Conservation (phyloP, 129 eudicot genomes). For the Artemisia argyi region DNA sequence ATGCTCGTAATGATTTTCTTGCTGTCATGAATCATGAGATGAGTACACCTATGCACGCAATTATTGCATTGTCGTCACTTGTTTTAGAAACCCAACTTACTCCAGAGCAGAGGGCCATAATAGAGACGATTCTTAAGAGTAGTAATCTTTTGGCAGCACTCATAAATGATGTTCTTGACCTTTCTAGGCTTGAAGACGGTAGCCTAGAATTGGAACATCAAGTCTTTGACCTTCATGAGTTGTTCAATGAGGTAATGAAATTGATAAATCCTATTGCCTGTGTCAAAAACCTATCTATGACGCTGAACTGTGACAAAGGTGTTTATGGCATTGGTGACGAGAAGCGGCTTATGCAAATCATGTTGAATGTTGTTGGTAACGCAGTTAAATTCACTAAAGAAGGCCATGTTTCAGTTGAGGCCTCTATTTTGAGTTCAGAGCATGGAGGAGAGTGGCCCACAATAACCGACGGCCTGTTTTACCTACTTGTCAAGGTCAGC, state of each 20-base stretch:
- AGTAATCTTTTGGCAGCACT: slow-evolving; percentile 54
- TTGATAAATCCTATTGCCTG: slow-evolving; percentile 51
- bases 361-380: slow-evolving; percentile 55
- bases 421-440: slow-evolving; percentile 48
- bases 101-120: slow-evolving; percentile 53
- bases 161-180: slow-evolving; percentile 52
- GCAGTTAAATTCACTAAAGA: slow-evolving; percentile 63
- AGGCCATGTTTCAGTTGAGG: slow-evolving; percentile 53
- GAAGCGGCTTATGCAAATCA: slow-evolving; percentile 49
- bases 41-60: slow-evolving; percentile 58
- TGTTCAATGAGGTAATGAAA: slow-evolving; percentile 49
- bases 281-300: slow-evolving; percentile 47
- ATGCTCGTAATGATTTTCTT: slow-evolving; percentile 53
- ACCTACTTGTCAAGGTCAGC: slow-evolving; percentile 57
- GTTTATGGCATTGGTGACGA: slow-evolving; percentile 55
- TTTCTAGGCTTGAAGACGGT: slow-evolving; percentile 60
- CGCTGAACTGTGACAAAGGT: slow-evolving; percentile 35
- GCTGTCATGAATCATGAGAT: slow-evolving; percentile 59
- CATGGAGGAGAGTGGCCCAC: slow-evolving; percentile 42
- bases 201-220: slow-evolving; percentile 39
- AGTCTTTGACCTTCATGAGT: slow-evolving; percentile 39
- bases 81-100: slow-evolving; percentile 49
- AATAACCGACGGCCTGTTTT: slow-evolving; percentile 42
- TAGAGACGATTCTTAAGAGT: slow-evolving; percentile 56
- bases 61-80: slow-evolving; percentile 48